Conservation (phyloP, 2,329 filamentous ascomycete species). For the Ascochyta viciae-villosae region DNA sequence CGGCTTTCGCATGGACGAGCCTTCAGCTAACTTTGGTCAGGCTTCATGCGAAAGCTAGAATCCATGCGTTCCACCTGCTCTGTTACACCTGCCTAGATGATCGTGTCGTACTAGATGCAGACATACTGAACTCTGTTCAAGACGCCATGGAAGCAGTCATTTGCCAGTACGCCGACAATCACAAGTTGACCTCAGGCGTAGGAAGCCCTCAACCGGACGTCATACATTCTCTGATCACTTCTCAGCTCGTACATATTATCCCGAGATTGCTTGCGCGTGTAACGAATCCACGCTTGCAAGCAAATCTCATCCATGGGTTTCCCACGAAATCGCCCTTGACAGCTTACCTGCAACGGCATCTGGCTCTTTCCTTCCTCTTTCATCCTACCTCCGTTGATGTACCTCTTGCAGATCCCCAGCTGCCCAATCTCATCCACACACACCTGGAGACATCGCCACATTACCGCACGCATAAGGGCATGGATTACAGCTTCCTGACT, state of each 20-base stretch:
- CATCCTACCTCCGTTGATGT: conserved; percentile 32
- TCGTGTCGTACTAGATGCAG: conserved; percentile 32
- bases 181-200: conserved; percentile 34
- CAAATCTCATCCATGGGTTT: conserved; percentile 65
- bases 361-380: conserved; percentile 72
- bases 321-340: conserved; percentile 59
- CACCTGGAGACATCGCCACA: conserved; percentile 49
- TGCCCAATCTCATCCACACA: conserved; percentile 31
- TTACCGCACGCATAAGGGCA: conserved; percentile 62
- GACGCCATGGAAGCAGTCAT: conserved; percentile 42
- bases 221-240: conserved; percentile 30
- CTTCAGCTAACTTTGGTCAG: conserved; percentile 23
- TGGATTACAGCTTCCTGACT: conserved; percentile 73
- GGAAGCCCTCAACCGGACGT: conserved; percentile 19
- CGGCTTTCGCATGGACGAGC: background rate
- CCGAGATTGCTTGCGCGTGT: conserved; percentile 46
- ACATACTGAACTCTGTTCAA: conserved; percentile 34
- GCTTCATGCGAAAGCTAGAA: conserved; percentile 29
- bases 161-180: conserved; percentile 33
- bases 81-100: conserved; percentile 43
- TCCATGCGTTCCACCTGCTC: conserved; percentile 35
- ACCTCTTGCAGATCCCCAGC: conserved; percentile 31
- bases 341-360: conserved; percentile 68
- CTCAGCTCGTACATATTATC: conserved; percentile 36
- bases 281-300: conserved; percentile 60